These are phyloP conservation scores for Leccinum subrobustum DNA, from an alignment of 1,284 basidiomycete species.

Conservation along the genomic window DNA sequence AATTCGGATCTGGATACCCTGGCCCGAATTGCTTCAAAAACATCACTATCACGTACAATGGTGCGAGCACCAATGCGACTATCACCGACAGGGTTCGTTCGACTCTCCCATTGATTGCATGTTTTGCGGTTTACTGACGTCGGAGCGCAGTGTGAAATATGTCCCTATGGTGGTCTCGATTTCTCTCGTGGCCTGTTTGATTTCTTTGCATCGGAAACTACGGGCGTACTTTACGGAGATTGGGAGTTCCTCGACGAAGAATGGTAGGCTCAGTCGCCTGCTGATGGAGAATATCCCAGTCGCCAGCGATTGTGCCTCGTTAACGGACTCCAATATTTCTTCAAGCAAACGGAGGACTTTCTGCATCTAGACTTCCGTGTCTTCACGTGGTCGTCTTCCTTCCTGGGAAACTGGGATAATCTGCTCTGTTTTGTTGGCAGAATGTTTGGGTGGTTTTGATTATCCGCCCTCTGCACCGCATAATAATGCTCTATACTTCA, in stretches of 20 bases:
- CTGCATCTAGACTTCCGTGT: background rate
- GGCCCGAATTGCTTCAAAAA: conserved; percentile 58
- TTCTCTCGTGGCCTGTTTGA: conserved; percentile 76
- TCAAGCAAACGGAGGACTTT: background rate
- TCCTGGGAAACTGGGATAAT: background rate
- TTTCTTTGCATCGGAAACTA: conserved; percentile 45
- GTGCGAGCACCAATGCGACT: conserved; percentile 55
- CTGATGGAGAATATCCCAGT: background rate
- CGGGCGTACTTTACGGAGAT: conserved; percentile 54
- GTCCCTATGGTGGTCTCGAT: conserved; percentile 76
- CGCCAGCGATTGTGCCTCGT: background rate
- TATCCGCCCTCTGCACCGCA: background rate
- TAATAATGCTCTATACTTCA: conserved; percentile 6
- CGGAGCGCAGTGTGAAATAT: conserved; percentile 60
- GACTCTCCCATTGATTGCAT: background rate
- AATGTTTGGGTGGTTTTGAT: background rate
- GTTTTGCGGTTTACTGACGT: conserved; percentile 1
- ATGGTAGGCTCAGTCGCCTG: background rate
- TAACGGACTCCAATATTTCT: background rate
- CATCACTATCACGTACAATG: conserved; percentile 63
- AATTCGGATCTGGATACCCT: conserved; percentile 57
- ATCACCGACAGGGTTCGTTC: conserved; percentile 62
- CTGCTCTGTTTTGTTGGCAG: background rate
- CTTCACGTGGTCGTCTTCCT: background rate
- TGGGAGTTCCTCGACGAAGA: conserved; percentile 50